phyloP scores from a whole-genome alignment of 164 flowering plant genomes.

The Aristolochia fimbriata region DNA sequence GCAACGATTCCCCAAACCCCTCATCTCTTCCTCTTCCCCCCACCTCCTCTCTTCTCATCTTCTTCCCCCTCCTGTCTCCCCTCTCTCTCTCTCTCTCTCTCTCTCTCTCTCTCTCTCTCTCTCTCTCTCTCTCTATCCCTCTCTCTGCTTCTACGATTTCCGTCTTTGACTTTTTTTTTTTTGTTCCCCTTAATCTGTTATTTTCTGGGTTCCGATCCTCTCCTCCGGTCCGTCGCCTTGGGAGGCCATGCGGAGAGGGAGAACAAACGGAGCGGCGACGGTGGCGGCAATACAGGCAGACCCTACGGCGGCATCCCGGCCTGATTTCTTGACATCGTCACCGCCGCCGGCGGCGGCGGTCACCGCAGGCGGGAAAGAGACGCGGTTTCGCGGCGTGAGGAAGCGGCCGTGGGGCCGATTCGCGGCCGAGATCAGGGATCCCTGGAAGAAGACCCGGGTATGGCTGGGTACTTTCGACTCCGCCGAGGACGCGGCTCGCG shows the following conservation, averaged over 20 bases:
- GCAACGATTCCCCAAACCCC: too few species aligned
- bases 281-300: too few species aligned
- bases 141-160: too few species aligned
- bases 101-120: too few species aligned
- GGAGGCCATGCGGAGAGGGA: slow-evolving; percentile 40
- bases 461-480: slow-evolving; percentile 88
- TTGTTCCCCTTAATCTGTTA: slow-evolving; percentile 3
- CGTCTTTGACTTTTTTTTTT: background rate
- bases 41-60: too few species aligned
- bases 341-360: slow-evolving; percentile 11
- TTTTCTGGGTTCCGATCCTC: background rate
- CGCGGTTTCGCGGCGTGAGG: slow-evolving; percentile 57
- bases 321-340: slow-evolving; percentile 6
- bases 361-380: slow-evolving; percentile 19
- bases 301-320: too few species aligned
- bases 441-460: slow-evolving; percentile 64
- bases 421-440: slow-evolving; percentile 84
- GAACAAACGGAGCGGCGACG: slow-evolving; percentile 18
- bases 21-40: too few species aligned
- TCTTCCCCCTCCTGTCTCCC: too few species aligned
- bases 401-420: slow-evolving; percentile 80
- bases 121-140: too few species aligned
- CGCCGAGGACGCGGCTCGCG: slow-evolving; percentile 70
- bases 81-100: too few species aligned
- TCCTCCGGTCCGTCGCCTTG: background rate